phyloP scores from a whole-genome alignment of 768 basidiomycete species.

The Panellus pusillus region DNA sequence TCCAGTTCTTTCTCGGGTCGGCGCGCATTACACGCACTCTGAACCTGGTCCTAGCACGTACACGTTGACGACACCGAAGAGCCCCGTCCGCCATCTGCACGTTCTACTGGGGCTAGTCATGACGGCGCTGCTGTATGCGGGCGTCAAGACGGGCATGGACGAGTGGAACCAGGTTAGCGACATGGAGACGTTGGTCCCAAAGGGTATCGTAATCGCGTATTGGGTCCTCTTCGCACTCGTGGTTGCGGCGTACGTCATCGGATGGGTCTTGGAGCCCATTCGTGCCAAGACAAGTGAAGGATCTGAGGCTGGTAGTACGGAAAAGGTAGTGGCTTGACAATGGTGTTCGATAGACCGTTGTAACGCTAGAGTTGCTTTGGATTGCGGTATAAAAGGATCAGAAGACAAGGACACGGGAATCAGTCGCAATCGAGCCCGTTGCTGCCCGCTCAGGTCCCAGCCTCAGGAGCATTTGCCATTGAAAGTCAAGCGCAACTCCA shows the following conservation, averaged over 20 bases:
- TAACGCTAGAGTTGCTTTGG: too few relatives aligned
- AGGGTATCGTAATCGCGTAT: slow-evolving; percentile 9
- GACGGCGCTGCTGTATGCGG: slow-evolving; percentile 20
- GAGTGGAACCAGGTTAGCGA: slow-evolving; percentile 20
- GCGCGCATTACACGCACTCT: slow-evolving; percentile 21
- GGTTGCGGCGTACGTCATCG: slow-evolving; percentile 17
- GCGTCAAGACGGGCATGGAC: slow-evolving; percentile 22
- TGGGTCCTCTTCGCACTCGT: slow-evolving; percentile 21
- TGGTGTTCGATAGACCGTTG: too few relatives aligned
- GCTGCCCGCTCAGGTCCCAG: too few relatives aligned
- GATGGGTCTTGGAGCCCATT: slow-evolving; percentile 19
- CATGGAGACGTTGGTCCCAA: slow-evolving; percentile 14
- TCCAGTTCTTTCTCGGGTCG: slow-evolving; percentile 20
- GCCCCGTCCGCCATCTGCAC: slow-evolving; percentile 18
- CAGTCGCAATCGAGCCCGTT: too few relatives aligned
- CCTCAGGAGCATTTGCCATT: too few relatives aligned
- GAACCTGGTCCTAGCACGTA: background rate
- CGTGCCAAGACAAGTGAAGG: background rate
- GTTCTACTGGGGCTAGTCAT: slow-evolving; percentile 16
- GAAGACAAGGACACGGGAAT: too few relatives aligned
- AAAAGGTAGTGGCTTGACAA: background rate
- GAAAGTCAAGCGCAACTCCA: too few relatives aligned
- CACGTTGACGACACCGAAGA: slow-evolving; percentile 19
- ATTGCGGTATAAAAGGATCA: too few relatives aligned
- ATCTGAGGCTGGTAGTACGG: slow-evolving; percentile 4